Evolutionary conservation across 169 alveolate species (phyloP).

Genomic region (Eimeria acervulina): DNA sequence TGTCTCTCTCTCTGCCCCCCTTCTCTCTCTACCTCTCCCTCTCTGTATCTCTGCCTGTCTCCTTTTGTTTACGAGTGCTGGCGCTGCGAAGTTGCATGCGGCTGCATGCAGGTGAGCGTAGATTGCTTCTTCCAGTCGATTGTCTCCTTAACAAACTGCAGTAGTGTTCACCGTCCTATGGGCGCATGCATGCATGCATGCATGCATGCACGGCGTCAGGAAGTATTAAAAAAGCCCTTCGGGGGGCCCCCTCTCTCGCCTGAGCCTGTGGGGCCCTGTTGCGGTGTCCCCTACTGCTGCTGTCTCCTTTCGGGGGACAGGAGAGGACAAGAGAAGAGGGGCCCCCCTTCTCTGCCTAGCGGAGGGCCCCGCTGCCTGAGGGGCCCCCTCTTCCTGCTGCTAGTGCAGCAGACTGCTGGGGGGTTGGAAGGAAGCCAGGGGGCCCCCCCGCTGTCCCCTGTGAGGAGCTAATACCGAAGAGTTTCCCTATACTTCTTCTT

Average conservation of each 20-base stretch:
- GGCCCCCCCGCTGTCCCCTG: conserved; percentile 37
- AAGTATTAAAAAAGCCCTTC: background rate
- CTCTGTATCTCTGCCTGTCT: background rate
- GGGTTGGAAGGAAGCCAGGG: background rate
- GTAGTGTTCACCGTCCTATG: background rate
- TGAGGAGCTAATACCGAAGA: conserved; percentile 74
- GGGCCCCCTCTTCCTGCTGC: background rate
- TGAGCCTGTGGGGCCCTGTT: background rate
- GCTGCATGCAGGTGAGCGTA: background rate
- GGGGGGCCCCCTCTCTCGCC: background rate
- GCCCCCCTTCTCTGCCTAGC: background rate
- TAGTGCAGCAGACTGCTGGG: conserved; percentile 5
- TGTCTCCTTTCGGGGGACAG: background rate
- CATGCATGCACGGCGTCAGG: background rate
- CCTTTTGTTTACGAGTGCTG: background rate
- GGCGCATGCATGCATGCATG: background rate
- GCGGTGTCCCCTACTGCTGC: background rate
- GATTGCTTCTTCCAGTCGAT: too few relatives aligned
- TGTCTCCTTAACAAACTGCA: too few relatives aligned
- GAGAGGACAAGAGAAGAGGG: too few relatives aligned
- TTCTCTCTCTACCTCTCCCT: background rate
- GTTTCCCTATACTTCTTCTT: conserved; percentile 78
- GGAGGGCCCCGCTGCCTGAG: background rate
- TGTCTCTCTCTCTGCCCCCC: background rate
- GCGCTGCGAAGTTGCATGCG: background rate